Percentiles rank a stretch among this genome's conserved stretches.
phyloP scores from a whole-genome alignment of 139 green algal species.

The Volvox reticuliferus region DNA sequence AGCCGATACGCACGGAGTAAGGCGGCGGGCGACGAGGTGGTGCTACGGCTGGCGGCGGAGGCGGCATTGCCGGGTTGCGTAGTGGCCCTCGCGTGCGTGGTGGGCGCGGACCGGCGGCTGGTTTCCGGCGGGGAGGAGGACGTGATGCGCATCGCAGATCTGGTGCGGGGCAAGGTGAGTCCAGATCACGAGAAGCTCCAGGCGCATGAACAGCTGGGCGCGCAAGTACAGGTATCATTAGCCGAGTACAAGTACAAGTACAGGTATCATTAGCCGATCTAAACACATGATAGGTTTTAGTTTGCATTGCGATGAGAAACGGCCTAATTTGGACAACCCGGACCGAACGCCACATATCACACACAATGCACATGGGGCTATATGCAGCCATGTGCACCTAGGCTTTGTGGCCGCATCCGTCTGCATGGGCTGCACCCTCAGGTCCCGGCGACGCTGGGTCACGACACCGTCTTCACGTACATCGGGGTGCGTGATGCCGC shows the following conservation, averaged over 20 bases:
- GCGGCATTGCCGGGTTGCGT: not conserved
- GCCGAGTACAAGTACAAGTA: too few relatives aligned
- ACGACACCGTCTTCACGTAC: slow-evolving; percentile 31
- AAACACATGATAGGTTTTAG: too few relatives aligned
- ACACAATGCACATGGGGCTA: too few relatives aligned
- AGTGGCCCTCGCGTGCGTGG: slow-evolving; percentile 6
- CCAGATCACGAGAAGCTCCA: too few relatives aligned
- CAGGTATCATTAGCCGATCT: too few relatives aligned
- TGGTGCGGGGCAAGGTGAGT: slow-evolving; percentile 34
- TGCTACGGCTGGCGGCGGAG: not conserved
- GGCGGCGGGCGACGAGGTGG: slow-evolving; percentile 4
- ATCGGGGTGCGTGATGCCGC: slow-evolving; percentile 26
- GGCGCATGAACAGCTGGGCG: too few relatives aligned
- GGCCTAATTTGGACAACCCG: too few relatives aligned
- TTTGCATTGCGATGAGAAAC: too few relatives aligned
- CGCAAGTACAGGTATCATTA: too few relatives aligned
- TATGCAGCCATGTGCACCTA: too few relatives aligned
- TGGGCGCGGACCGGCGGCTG: slow-evolving; percentile 31
- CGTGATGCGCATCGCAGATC: slow-evolving; percentile 37
- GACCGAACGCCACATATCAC: too few relatives aligned
- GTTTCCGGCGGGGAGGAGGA: not conserved
- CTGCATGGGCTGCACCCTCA: not conserved
- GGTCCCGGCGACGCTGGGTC: slow-evolving; percentile 17
- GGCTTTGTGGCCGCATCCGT: too few relatives aligned
- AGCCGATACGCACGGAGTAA: slow-evolving; percentile 15